These are phyloP conservation scores for Citrus sinensis DNA, from an alignment of 345 rosid species.

Conservation along the genomic window DVS_A1.0 CM039163.1:5591001-5591500, in stretches of 20 bases:
- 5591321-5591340: conserved; percentile 94
- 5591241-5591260: background rate
- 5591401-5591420: conserved; percentile 94
- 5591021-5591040: background rate
- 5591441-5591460: background rate
- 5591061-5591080: background rate
- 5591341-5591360: conserved; percentile 80
- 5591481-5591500: conserved; percentile 21
- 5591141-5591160: no score
- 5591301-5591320: conserved; percentile 98
- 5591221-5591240: background rate
- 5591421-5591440: conserved; percentile 75
- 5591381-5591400: conserved; percentile 97
- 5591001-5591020: background rate
- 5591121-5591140: background rate
- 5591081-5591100: background rate
- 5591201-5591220: background rate
- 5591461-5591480: conserved; percentile 13
- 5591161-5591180: background rate
- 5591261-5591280: conserved; percentile 8
- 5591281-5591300: conserved; percentile 35
- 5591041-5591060: background rate
- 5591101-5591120: background rate
- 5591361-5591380: conserved; percentile 95
- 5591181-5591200: background rate